These are phyloP conservation scores for Wickerhamia fluorescens DNA, from an alignment of 805 yeast species.

Conservation along the genomic window DNA sequence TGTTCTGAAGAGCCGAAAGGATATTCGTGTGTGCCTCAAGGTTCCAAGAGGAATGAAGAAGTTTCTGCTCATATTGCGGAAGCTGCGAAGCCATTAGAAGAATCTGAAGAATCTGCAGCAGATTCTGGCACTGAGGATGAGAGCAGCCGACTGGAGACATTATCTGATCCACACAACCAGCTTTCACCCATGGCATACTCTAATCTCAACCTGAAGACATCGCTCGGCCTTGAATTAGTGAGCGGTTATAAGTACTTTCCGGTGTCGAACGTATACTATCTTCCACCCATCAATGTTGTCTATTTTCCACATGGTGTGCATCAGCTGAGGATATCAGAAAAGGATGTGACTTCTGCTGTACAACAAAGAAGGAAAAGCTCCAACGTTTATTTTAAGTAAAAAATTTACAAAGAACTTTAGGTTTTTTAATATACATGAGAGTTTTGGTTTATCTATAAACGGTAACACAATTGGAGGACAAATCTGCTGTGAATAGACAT, in stretches of 20 bases:
- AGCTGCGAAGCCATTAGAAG: constrained; percentile 1
- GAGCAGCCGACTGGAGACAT: background rate
- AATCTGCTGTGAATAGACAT: too few species aligned
- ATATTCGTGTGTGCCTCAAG: background rate
- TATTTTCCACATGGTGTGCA: constrained; percentile 52
- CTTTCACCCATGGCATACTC: constrained; percentile 3
- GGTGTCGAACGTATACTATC: constrained; percentile 42
- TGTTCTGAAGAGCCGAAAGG: constrained; percentile 5
- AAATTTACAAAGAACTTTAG: too few species aligned
- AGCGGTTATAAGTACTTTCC: constrained; percentile 44
- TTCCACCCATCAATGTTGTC: constrained; percentile 50
- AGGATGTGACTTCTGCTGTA: constrained; percentile 5
- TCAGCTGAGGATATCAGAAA: constrained; percentile 15
- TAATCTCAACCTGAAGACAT: constrained; percentile 1
- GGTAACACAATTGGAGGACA: too few species aligned
- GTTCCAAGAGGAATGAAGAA: constrained; percentile 1
- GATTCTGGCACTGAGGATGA: constrained; percentile 1
- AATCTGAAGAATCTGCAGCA: background rate
- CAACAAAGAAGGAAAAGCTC: constrained; percentile 9
- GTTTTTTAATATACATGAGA: too few species aligned
- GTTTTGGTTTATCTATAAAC: too few species aligned
- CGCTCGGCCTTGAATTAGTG: constrained; percentile 5
- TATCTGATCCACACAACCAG: background rate
- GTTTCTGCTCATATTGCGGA: background rate
- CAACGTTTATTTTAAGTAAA: constrained; percentile 11